A percentile compares a stretch with the other conserved stretches of the same genome.
These are phyloP conservation scores for Calonectria leucothoes DNA, from an alignment of 2,329 filamentous ascomycete species.

Conservation along the genomic window DNA sequence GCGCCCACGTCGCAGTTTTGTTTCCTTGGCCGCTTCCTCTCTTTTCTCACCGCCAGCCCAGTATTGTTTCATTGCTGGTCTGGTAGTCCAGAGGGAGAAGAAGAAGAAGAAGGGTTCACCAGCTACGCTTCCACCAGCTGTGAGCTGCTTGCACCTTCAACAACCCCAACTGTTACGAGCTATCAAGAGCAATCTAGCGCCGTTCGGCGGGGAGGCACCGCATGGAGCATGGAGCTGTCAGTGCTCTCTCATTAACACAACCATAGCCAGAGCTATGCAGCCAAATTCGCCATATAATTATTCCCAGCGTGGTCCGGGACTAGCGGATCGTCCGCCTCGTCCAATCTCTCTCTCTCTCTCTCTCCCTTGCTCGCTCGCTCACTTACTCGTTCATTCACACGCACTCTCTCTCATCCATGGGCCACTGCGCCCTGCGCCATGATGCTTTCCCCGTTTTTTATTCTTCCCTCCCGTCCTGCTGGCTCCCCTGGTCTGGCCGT, in stretches of 20 bases:
- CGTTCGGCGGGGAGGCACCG: neutral
- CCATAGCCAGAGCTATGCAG: neutral
- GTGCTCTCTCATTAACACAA: neutral
- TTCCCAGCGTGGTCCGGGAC: neutral
- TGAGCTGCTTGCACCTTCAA: neutral
- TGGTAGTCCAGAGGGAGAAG: neutral
- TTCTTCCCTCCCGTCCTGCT: neutral
- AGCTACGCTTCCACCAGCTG: too few relatives aligned
- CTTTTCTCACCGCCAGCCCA: neutral
- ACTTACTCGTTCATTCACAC: neutral
- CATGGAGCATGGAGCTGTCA: neutral
- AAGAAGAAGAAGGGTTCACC: neutral
- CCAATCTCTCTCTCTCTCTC: neutral
- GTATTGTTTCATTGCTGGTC: too few relatives aligned
- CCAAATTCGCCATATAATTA: neutral
- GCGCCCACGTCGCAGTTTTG: neutral
- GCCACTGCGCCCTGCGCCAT: neutral
- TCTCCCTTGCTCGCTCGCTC: too few relatives aligned
- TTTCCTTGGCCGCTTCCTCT: neutral
- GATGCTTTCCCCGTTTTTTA: neutral
- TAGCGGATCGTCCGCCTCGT: neutral
- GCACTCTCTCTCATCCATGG: neutral
- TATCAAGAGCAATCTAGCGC: neutral
- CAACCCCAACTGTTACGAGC: neutral
- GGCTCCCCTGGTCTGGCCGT: neutral